Percentiles rank a stretch among this genome's conserved stretches.
phyloP scores from a whole-genome alignment of 441 rosid genomes.

The Hura crepitans region DNA sequence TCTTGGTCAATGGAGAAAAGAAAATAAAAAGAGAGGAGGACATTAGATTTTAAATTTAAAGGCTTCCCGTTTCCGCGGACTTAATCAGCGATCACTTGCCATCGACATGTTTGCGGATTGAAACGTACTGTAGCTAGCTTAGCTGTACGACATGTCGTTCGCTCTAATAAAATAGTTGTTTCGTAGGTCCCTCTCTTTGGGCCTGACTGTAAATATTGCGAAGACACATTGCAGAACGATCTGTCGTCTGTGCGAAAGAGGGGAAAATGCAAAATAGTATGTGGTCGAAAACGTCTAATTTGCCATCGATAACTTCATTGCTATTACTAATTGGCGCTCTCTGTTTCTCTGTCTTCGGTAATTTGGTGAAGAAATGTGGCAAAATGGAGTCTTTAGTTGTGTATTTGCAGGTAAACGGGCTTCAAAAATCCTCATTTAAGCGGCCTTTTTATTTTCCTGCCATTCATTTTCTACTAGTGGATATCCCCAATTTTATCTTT shows the following conservation, averaged over 20 bases:
- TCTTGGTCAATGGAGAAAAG: too few species aligned
- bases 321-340: background rate
- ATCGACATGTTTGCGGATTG: background rate
- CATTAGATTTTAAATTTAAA: background rate
- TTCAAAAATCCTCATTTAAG: background rate
- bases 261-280: background rate
- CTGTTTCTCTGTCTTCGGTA: background rate
- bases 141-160: too few species aligned
- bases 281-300: background rate
- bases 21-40: too few species aligned
- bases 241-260: background rate
- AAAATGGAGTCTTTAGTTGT: background rate
- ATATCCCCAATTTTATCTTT: background rate
- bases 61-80: background rate
- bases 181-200: too few species aligned
- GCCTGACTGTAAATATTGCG: background rate
- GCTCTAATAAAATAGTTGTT: too few species aligned
- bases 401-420: background rate
- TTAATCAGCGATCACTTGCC: background rate
- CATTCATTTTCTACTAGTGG: background rate
- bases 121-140: too few species aligned
- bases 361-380: background rate
- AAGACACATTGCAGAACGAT: background rate
- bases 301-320: background rate
- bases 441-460: background rate